phyloP scores from a whole-genome alignment of 2,329 filamentous ascomycete species.

The Fusarium temperatum region DNA sequence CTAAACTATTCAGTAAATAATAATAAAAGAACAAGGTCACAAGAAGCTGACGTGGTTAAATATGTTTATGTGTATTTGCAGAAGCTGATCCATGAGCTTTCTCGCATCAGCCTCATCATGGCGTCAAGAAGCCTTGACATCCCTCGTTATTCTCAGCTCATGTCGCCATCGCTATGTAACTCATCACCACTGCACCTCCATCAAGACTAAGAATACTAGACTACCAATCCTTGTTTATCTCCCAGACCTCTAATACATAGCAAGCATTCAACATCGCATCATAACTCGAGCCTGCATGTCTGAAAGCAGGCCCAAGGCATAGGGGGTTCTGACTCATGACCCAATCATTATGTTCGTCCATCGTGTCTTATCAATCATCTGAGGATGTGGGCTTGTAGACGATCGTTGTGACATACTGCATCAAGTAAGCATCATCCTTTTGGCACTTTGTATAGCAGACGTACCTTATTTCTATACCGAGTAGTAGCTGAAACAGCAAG shows the following conservation, averaged over 20 bases:
- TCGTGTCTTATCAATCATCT: slow-evolving; percentile 54
- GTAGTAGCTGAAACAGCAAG: slow-evolving; percentile 96
- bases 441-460: slow-evolving; percentile 28
- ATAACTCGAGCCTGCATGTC: slow-evolving; percentile 1
- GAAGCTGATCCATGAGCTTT: not conserved
- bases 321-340: not conserved
- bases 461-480: slow-evolving; percentile 93
- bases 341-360: not conserved
- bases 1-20: slow-evolving; percentile 41
- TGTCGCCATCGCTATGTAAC: not conserved
- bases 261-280: slow-evolving; percentile 18
- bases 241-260: not conserved
- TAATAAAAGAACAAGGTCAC: not conserved
- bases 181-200: not conserved
- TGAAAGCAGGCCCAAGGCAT: slow-evolving; percentile 1
- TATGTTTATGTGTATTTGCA: not conserved
- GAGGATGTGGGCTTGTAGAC: slow-evolving; percentile 88
- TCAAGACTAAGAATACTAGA: not conserved
- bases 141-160: not conserved
- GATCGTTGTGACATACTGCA: slow-evolving; percentile 94
- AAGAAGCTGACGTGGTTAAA: not conserved
- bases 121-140: not conserved
- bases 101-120: not conserved
- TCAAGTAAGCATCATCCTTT: slow-evolving; percentile 15
- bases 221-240: not conserved